Evolutionary conservation across 2,329 filamentous ascomycete species (phyloP), one percentile per base, ranked within the genome.

Genomic region (Hypoxylon sp.): DNA sequence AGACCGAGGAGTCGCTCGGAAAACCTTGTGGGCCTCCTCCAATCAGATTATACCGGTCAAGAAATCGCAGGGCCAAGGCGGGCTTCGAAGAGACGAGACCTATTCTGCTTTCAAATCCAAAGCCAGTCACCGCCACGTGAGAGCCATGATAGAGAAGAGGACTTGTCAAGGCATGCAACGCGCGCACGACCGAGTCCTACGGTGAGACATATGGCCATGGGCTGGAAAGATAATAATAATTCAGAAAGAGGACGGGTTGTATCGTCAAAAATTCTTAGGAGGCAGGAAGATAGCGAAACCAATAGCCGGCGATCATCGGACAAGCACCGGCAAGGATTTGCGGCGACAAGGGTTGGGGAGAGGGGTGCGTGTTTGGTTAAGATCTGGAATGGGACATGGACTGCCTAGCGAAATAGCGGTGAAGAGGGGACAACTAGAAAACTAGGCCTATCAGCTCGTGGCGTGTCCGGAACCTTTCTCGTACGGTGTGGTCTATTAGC

Each of bases 271-370:
- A 56, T 39, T 34, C 49, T 7, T 44, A 65, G 51, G 56, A 65
- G 59, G 64, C 41, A 62, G 59, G 55, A 62, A 63, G 61, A 69
- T 68, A 59, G 61, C 57, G 37, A 69, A 64, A 61, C 67, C 68
- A 72, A 73, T 72, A 71, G 65, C 68, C 64, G 64, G 62, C 65
- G 70, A 74, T 74, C 73, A 72, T 73, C 71, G 72, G 71, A 72
- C 73, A 72, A 69, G 70, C 52, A 60, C 64, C 62, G 52, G 70
- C 67, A 73, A 69, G 68, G 70, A 69, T 73, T 68, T 58, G 67
- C 69, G 62, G 68, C 68, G 67, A 69, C 68, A 67, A 59, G 65
- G 65, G 68, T 64, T 48, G 61, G 54, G 47, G 43, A 22, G 44
- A 43, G 28, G 53, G 63, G 49, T 62, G 68, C 57, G 66, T 67